A percentile compares a stretch with the other conserved stretches of the same genome.
These are phyloP conservation scores for Gryganskiella cystojenkinii DNA, from an alignment of 192 early-diverging fungal species.

Conservation along the genomic window DNA sequence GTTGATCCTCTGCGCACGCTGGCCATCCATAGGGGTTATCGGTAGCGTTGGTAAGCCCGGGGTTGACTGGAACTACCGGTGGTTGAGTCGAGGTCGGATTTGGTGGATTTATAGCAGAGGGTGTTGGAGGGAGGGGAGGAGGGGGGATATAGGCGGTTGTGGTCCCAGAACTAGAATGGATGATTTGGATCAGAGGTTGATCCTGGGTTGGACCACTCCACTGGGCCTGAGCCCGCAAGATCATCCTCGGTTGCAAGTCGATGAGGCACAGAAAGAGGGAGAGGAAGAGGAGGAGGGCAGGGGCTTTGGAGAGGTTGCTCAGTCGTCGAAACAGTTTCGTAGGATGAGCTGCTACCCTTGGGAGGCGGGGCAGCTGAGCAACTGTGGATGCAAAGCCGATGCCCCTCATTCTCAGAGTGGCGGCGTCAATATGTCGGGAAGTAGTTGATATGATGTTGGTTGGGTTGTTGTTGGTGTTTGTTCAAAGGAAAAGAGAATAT, in stretches of 20 bases:
- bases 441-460: not conserved
- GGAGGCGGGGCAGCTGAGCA: conserved; percentile 11
- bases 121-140: no score
- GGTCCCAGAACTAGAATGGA: no score
- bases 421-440: not conserved
- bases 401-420: conserved; percentile 1
- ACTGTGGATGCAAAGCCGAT: not conserved
- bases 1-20: conserved; percentile 3
- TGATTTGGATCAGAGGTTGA: no score
- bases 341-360: not conserved
- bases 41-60: conserved; percentile 3
- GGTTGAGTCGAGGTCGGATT: not conserved
- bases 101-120: not conserved
- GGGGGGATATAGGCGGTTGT: no score
- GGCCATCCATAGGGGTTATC: not conserved
- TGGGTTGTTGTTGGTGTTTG: not conserved
- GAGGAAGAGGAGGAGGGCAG: not conserved
- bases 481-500: no score
- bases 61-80: not conserved
- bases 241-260: no score
- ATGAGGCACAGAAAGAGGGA: no score
- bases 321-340: not conserved
- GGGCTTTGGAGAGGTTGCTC: not conserved
- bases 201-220: no score
- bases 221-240: no score